Conservation (phyloP, 169 alveolate species). For the Eimeria praecox region DNA sequence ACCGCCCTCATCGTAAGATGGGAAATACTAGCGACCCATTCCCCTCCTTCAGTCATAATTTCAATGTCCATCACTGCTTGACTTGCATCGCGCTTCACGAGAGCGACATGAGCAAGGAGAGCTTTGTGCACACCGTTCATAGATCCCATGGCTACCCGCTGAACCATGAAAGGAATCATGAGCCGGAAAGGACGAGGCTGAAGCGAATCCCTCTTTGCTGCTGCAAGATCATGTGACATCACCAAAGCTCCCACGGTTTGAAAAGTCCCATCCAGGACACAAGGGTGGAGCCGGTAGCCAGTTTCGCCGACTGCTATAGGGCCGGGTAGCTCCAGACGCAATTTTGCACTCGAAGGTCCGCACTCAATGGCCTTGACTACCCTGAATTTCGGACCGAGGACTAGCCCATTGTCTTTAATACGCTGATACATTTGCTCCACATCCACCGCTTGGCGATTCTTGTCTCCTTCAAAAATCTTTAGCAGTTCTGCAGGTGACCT, state of each 20-base stretch:
- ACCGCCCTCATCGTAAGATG: conserved; percentile 76
- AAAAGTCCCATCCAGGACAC: conserved; percentile 77
- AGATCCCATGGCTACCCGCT: conserved; percentile 44
- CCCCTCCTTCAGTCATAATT: conserved; percentile 60
- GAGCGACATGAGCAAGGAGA: conserved; percentile 74
- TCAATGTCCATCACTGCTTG: conserved; percentile 79
- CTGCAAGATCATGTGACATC: conserved; percentile 72
- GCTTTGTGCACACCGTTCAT: conserved; percentile 45
- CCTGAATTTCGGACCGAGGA: conserved; percentile 85
- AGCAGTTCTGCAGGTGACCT: conserved; percentile 37
- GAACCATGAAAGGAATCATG: conserved; percentile 81
- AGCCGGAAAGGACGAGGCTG: conserved; percentile 35
- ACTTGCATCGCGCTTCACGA: conserved; percentile 77
- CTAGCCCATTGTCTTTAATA: conserved; percentile 82
- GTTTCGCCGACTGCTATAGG: conserved; percentile 76
- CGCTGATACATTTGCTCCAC: conserved; percentile 79
- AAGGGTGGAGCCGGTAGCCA: conserved; percentile 86
- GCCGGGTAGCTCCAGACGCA: conserved; percentile 75
- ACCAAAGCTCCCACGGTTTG: conserved; percentile 80
- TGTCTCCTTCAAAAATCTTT: conserved; percentile 47
- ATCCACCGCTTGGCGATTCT: conserved; percentile 39
- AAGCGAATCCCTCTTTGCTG: conserved; percentile 26
- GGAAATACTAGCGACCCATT: conserved; percentile 48
- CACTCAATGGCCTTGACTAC: conserved; percentile 76
- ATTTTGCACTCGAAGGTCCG: conserved; percentile 65